Base-by-base conservation (phyloP, 2,329 filamentous ascomycete species). In the Claviceps maximensis region DNA sequence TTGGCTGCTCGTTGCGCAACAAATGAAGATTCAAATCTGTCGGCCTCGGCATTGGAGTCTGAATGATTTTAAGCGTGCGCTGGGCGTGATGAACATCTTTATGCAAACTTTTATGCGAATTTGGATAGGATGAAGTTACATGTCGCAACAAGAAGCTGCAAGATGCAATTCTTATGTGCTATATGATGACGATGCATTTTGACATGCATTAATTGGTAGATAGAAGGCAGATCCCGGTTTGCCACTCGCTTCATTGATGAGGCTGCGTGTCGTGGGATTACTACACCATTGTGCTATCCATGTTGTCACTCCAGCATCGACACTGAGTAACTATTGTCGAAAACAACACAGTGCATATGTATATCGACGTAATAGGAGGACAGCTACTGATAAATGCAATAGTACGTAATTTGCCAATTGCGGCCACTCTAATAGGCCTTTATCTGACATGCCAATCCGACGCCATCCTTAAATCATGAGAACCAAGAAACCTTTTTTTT, bases 391-490 rank as follows among this genome's bases (percentile, higher is more conserved):
- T 38, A 25, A 50, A 52, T 54, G 54, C 53, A 54, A 25, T 47
- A 59, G 61, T 64, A 61, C 59, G 58, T 56, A 54, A 63, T 64
- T 63, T 67, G 66, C 62, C 65, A 61, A 62, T 61, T 61, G 60
- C 57, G 60, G 59, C 61, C 60, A 64, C 62, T 60, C 63, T 60
- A 58, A 63, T 54, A 58, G 59, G 61, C 61, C 65, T 59, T 58
- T 68, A 65, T 67, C 63, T 67, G 68, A 71, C 66, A 71, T 69
- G 66, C 68, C 67, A 69, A 63, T 65, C 67, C 69, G 69, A 73
- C 71, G 70, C 71, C 71, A 70, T 64, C 64, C 67, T 47, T 64
- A 65, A 64, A 69, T 63, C 69, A 67, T 67, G 62, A 63, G 62
- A 64, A 60, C 62, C 58, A 60, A 62, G 61, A 60, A 64, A 64